A percentile compares a stretch with the other conserved stretches of the same genome.
Evolutionary conservation across 495 filamentous ascomycete genomes (phyloP).

Genomic region (Rostrohypoxylon terebratum): DNA sequence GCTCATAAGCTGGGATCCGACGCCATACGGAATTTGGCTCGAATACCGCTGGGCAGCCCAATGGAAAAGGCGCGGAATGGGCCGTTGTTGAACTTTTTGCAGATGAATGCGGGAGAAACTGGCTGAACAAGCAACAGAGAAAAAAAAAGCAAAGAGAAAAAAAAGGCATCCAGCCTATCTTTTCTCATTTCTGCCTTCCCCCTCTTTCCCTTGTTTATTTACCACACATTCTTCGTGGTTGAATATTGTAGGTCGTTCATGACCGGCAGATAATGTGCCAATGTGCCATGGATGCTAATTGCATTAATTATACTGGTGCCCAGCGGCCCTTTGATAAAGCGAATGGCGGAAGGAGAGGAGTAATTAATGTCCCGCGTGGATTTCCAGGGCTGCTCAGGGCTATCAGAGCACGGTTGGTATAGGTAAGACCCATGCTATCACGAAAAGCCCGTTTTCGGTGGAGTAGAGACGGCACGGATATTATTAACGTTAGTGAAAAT

Average conservation of each 20-base stretch:
- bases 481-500: slow-evolving; percentile 45
- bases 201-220: slow-evolving; percentile 22
- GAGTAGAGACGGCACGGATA: slow-evolving; percentile 50
- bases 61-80: slow-evolving; percentile 24
- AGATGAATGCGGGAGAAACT: slow-evolving; percentile 25
- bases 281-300: slow-evolving; percentile 11
- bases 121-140: slow-evolving; percentile 25
- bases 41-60: slow-evolving; percentile 33
- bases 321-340: slow-evolving; percentile 21
- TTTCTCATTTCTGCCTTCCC: slow-evolving; percentile 7
- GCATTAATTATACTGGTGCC: slow-evolving; percentile 30
- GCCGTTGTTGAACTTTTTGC: slow-evolving; percentile 20
- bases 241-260: slow-evolving; percentile 27
- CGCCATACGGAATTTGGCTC: slow-evolving; percentile 42
- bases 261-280: slow-evolving; percentile 32
- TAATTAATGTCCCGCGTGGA: slow-evolving; percentile 41
- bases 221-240: slow-evolving; percentile 15
- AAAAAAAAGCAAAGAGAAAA: neutral
- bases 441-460: slow-evolving; percentile 44
- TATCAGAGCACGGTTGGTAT: slow-evolving; percentile 19
- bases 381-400: slow-evolving; percentile 22
- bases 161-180: slow-evolving; percentile 18
- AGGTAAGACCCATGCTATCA: slow-evolving; percentile 30
- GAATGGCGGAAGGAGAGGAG: slow-evolving; percentile 35
- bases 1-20: slow-evolving; percentile 37